A percentile compares a stretch with the other conserved stretches of the same genome.
Evolutionary conservation across 2,329 filamentous ascomycete genomes (phyloP).

Genomic region (Penicillium verrucosum): DNA sequence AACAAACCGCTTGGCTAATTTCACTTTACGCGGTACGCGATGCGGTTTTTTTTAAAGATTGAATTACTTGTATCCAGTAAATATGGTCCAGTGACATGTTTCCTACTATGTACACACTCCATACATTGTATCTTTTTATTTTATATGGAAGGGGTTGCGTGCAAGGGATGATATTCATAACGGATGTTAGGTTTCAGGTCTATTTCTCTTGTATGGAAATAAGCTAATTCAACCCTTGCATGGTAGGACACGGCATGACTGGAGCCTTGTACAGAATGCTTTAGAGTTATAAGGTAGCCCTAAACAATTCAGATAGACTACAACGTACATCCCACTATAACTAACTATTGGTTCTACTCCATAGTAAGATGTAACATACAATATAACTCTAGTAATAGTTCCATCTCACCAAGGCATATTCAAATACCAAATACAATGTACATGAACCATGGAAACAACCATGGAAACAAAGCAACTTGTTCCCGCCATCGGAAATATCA

Average conservation of each 20-base stretch:
- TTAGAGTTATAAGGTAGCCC: neutral
- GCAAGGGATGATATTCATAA: constrained; percentile 5
- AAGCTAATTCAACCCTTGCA: constrained; percentile 11
- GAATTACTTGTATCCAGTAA: no score
- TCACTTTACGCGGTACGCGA: constrained; percentile 4
- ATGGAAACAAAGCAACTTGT: neutral
- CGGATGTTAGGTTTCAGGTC: constrained; percentile 2
- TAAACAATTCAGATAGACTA: neutral
- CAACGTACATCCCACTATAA: neutral
- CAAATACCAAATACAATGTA: neutral
- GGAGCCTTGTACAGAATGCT: neutral
- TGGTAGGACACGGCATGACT: neutral
- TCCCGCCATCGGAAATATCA: neutral
- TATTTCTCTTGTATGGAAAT: neutral
- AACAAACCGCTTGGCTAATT: neutral
- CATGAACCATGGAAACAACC: neutral
- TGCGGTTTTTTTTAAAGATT: neutral
- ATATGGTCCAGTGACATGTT: neutral
- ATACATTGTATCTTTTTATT: neutral
- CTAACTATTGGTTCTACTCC: neutral
- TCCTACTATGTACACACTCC: neutral
- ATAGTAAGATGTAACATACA: neutral
- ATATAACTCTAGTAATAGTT: neutral
- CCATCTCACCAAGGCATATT: neutral
- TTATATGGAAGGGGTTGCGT: neutral